Base-by-base conservation (phyloP, 1,284 basidiomycete species). In the Rhodotorula sp. region DNA sequence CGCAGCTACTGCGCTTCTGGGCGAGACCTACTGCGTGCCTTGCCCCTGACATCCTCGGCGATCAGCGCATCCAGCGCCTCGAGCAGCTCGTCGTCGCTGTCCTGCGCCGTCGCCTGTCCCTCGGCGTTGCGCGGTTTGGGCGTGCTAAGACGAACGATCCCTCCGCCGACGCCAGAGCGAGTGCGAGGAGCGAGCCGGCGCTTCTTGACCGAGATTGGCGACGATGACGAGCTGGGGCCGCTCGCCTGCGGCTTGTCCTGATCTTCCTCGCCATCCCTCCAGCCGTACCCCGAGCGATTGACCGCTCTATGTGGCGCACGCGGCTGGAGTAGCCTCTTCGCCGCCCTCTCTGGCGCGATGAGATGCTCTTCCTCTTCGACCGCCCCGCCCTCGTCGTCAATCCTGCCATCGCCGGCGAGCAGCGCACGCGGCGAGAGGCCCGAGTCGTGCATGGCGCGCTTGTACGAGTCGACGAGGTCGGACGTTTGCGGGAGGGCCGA, bases 71-170 rank as follows among this genome's bases (percentile, higher is more conserved):
- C 64, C 42, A 66, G 64, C 23, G 56, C 64, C 0, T 34, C 42
- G 42, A 66, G 25, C 1, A 66, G 56, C 50, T 66, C 64, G 56
- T 65, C 64, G 14, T 59, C 64, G 49, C 42, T 45, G 21, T 56
- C 25, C 14, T 49, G 27, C 25, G 17, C 59, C 21, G 49, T 13
- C 55, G 9, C 49, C 27, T 9, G 25, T 42, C 5, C 25, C n/a
- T 10, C 16, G 42, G n/a, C 34, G 12, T 44, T 41, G 19, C 12
- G 13, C 14, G 14, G 14, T 7, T 23, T 42, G 44, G 14, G 48
- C 56, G 25, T 46, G 42, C 27, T 53, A 2, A 10, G 52, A 4
- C 7, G 7, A 34, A 23, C 41, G 42, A 53, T 27, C 16, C 50
- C n/a, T 19, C 14, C 21, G 9, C 34, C 12, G 2, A 25, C 10